Conservation (phyloP, 73 alveolate species). For the Stentor roeselii region DNA sequence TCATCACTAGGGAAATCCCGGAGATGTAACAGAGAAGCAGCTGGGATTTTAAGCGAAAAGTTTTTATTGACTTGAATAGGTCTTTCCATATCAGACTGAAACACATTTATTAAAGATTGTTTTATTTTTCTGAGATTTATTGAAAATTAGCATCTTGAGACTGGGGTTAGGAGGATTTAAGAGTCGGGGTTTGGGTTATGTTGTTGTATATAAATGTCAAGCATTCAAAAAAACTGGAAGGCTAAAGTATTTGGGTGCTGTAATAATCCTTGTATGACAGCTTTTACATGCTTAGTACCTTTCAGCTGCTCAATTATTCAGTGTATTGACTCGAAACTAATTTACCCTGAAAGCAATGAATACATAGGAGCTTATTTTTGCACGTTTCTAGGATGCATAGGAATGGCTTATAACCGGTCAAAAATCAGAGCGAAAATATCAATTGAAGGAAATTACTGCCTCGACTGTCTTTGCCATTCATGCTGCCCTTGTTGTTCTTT, state of each 20-base stretch:
- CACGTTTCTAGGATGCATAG: conserved; percentile 20
- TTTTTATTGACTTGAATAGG: background rate
- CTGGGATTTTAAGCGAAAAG: background rate
- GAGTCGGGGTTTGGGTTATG: too few relatives aligned
- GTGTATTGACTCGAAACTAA: background rate
- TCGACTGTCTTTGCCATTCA: conserved; percentile 8
- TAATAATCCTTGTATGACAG: background rate
- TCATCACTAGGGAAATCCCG: background rate
- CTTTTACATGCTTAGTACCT: conserved; percentile 4
- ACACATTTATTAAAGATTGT: background rate
- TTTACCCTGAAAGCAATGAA: background rate
- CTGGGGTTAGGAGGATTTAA: too few relatives aligned
- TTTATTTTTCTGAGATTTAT: too few relatives aligned
- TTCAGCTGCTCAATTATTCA: conserved; percentile 2
- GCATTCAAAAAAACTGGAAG: background rate
- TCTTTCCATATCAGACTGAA: background rate
- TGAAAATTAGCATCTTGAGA: too few relatives aligned
- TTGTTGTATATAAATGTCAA: conserved; percentile 3
- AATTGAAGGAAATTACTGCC: conserved; percentile 9
- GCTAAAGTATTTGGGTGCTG: background rate
- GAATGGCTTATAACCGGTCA: conserved; percentile 12
- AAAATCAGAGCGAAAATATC: conserved; percentile 1
- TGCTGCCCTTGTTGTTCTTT: conserved; percentile 29
- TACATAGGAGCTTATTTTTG: conserved; percentile 13
- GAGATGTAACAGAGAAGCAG: background rate